Percentiles rank a stretch among this genome's conserved stretches.
These are phyloP conservation scores for Rhododendron simsii DNA, from an alignment of 148 eudicot genomes.

Conservation along the genomic window DNA sequence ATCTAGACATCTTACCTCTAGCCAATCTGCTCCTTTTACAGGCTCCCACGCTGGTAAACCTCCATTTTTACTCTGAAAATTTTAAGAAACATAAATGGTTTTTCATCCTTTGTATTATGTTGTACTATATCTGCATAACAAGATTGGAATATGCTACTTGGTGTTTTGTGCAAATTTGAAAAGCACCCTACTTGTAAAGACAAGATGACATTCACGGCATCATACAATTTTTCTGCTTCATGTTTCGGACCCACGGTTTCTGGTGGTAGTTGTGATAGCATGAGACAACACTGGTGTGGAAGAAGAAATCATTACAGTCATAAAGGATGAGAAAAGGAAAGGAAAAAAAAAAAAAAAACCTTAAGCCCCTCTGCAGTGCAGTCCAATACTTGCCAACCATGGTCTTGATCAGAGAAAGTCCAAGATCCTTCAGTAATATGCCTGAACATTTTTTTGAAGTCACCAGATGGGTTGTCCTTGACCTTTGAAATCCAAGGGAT, in stretches of 20 bases:
- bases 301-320: background rate
- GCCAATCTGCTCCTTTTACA: slow-evolving; percentile 26
- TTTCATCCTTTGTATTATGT: background rate
- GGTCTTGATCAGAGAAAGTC: slow-evolving; percentile 52
- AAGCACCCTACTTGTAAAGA: slow-evolving; percentile 32
- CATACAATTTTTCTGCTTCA: slow-evolving; percentile 25
- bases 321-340: background rate
- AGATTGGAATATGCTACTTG: background rate
- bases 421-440: slow-evolving; percentile 50
- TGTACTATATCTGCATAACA: background rate
- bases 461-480: slow-evolving; percentile 38
- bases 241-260: slow-evolving; percentile 40
- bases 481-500: slow-evolving; percentile 13
- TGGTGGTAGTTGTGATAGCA: slow-evolving; percentile 34
- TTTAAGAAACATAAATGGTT: background rate
- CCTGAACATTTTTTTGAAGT: slow-evolving; percentile 42
- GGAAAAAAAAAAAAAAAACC: slow-evolving; percentile 17
- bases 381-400: slow-evolving; percentile 64
- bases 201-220: slow-evolving; percentile 50
- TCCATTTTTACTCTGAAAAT: slow-evolving; percentile 42
- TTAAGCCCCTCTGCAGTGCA: slow-evolving; percentile 56
- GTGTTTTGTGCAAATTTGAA: background rate
- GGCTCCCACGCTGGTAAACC: slow-evolving; percentile 61
- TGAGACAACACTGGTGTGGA: slow-evolving; percentile 27
- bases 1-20: slow-evolving; percentile 35